These are phyloP conservation scores for Eucalyptus melliodora DNA, from an alignment of 345 rosid species.

Conservation along the genomic window DNA sequence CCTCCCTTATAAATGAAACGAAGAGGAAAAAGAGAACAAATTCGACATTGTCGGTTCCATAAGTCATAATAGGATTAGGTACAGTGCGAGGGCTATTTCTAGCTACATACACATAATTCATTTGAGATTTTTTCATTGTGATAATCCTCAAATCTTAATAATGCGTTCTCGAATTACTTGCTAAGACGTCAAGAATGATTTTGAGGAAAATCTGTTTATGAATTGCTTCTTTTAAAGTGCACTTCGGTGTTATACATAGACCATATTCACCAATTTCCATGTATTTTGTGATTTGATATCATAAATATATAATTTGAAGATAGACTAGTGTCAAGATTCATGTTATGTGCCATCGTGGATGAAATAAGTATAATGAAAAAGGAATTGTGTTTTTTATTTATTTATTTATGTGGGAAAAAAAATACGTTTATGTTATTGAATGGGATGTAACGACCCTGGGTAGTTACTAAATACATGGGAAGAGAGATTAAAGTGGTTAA, in stretches of 20 bases:
- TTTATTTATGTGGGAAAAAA: not conserved
- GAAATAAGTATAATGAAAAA: not conserved
- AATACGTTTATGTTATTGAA: not conserved
- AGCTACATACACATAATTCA: not conserved
- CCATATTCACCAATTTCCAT: not conserved
- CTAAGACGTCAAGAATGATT: not conserved
- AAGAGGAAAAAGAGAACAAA: not conserved
- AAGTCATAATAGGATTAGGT: not conserved
- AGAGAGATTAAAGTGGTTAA: not conserved
- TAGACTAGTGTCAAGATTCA: not conserved
- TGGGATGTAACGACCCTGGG: not conserved
- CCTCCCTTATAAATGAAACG: not conserved
- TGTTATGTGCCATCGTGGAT: not conserved
- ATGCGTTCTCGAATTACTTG: not conserved
- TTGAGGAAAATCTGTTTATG: not conserved
- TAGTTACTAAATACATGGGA: not conserved
- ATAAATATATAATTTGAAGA: not conserved
- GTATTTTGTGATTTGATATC: not conserved
- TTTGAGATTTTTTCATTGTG: not conserved
- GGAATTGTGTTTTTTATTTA: not conserved
- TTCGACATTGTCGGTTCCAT: not conserved
- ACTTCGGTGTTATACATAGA: not conserved
- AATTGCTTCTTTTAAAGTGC: not conserved
- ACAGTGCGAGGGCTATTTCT: not conserved
- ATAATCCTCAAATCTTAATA: not conserved